These are phyloP conservation scores for Streptanthus diversifolius DNA, from an alignment of 345 rosid species.

Conservation along the genomic window DNA sequence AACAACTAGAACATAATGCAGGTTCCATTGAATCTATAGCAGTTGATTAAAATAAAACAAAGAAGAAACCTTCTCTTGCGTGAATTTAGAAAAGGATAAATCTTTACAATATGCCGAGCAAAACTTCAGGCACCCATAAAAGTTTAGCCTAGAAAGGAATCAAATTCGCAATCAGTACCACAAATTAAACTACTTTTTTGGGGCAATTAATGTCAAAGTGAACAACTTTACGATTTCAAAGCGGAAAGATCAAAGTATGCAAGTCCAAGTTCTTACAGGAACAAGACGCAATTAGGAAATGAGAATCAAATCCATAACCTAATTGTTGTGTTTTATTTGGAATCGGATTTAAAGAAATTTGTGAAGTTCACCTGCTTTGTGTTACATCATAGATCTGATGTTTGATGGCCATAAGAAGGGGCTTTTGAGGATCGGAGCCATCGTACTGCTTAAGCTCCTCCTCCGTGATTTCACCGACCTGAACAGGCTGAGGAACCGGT, in stretches of 20 bases:
- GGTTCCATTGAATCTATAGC: neutral
- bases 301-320: neutral
- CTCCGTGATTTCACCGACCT: conserved; percentile 80
- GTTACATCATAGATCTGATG: conserved; percentile 99
- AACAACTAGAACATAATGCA: conserved; percentile 3
- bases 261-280: neutral
- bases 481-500: conserved; percentile 84
- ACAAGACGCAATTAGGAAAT: neutral
- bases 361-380: conserved; percentile 65
- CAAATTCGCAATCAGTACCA: neutral
- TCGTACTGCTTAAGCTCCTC: conserved; percentile 84
- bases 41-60: neutral
- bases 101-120: neutral
- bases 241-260: neutral
- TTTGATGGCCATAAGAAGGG: conserved; percentile 97
- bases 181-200: neutral
- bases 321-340: neutral
- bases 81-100: neutral
- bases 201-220: neutral
- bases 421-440: conserved; percentile 76
- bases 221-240: neutral
- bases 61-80: neutral
- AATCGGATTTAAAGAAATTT: neutral
- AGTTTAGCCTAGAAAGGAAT: neutral
- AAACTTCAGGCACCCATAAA: neutral